These are phyloP conservation scores for Curvularia sp. DNA, from an alignment of 2,329 filamentous ascomycete genomes.

Conservation along the genomic window DNA sequence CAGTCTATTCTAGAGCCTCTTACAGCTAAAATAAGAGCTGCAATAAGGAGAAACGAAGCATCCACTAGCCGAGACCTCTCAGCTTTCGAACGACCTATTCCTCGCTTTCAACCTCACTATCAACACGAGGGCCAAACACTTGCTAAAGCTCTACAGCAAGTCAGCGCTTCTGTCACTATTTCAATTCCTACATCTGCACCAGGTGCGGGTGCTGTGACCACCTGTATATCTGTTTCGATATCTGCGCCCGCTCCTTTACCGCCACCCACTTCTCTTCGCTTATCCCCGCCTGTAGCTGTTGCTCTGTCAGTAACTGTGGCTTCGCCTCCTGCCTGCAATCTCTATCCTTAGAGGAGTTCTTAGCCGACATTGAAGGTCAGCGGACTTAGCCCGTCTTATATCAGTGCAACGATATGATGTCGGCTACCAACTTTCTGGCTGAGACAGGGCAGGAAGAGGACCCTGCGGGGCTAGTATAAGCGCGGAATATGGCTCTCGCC, in stretches of 20 bases:
- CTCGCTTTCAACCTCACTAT: slow-evolving; percentile 13
- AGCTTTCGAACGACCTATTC: slow-evolving; percentile 7
- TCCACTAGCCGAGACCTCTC: slow-evolving; percentile 8
- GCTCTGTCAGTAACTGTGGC: slow-evolving; percentile 16
- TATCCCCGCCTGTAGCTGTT: slow-evolving; percentile 16
- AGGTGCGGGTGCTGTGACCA: slow-evolving; percentile 13
- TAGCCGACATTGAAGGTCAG: slow-evolving; percentile 14
- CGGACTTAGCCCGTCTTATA: slow-evolving; percentile 19
- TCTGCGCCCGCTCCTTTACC: slow-evolving; percentile 19
- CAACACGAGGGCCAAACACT: slow-evolving; percentile 11
- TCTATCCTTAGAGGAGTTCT: slow-evolving; percentile 18
- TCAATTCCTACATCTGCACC: slow-evolving; percentile 16
- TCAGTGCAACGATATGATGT: slow-evolving; percentile 22
- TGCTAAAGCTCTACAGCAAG: slow-evolving; percentile 14
- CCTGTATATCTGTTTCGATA: slow-evolving; percentile 17
- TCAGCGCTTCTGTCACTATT: slow-evolving; percentile 16
- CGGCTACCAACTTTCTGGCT: slow-evolving; percentile 19
- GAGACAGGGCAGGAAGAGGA: slow-evolving; percentile 21
- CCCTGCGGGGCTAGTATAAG: slow-evolving; percentile 20
- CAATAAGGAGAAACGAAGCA: slow-evolving; percentile 5
- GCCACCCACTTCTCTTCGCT: slow-evolving; percentile 9
- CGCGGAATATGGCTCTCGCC: slow-evolving; percentile 18
- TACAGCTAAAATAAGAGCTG: slow-evolving; percentile 10
- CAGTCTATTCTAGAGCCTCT: slow-evolving; percentile 12
- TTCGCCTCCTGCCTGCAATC: slow-evolving; percentile 13